Conservation (phyloP, 257 asterid genomes). For the Solanum ahanhuiri region DNA sequence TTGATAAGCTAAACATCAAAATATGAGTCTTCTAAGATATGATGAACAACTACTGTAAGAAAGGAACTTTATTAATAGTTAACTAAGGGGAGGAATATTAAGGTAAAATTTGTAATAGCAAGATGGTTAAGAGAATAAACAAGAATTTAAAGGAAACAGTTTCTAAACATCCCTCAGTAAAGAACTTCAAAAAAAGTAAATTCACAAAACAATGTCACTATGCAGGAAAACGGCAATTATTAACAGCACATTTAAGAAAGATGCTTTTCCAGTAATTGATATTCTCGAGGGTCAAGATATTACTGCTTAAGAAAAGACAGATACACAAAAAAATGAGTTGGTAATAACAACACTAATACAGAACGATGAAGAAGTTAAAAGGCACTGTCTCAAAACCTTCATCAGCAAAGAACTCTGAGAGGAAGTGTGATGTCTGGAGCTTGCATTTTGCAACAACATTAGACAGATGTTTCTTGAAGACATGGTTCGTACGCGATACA, state of each 20-base stretch:
- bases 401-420: constrained; percentile 45
- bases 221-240: background rate
- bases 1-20: background rate
- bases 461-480: constrained; percentile 47
- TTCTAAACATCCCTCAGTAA: background rate
- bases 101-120: background rate
- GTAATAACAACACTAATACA: background rate
- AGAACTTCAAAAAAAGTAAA: background rate
- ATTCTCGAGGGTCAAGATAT: background rate
- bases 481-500: constrained; percentile 38
- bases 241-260: background rate
- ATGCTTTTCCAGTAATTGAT: background rate
- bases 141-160: background rate
- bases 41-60: background rate
- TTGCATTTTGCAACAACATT: constrained; percentile 43
- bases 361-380: background rate
- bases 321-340: background rate
- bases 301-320: background rate
- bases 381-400: constrained; percentile 44
- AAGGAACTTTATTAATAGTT: background rate
- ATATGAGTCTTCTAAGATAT: background rate
- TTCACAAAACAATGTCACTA: background rate
- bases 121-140: background rate
- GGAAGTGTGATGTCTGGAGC: constrained; percentile 27
- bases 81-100: background rate